phyloP scores from a whole-genome alignment of 2,329 filamentous ascomycete genomes.

The Diaporthe citri region DNA sequence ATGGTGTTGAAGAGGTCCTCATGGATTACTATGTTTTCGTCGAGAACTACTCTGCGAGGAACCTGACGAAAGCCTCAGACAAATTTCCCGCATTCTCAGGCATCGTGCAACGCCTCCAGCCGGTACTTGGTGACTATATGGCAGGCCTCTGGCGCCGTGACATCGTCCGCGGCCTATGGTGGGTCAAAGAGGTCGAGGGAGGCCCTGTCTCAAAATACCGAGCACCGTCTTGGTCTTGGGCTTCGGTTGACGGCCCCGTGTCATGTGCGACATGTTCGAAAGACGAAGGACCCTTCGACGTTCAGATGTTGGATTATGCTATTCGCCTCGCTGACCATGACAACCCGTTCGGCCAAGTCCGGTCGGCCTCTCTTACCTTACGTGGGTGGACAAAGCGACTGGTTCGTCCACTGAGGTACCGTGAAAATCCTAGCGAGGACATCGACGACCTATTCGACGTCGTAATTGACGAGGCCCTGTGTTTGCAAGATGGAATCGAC shows the following conservation, averaged over 20 bases:
- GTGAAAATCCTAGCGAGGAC: not conserved
- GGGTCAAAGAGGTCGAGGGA: not conserved
- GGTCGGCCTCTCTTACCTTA: not conserved
- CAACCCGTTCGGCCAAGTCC: not conserved
- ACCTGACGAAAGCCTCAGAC: not conserved
- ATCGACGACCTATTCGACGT: not conserved
- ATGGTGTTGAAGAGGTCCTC: not conserved
- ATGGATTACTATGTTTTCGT: not conserved
- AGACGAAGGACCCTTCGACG: not conserved
- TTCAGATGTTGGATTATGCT: not conserved
- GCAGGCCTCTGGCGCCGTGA: constrained; percentile 19
- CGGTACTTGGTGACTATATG: not conserved
- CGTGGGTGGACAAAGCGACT: not conserved
- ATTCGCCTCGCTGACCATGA: not conserved
- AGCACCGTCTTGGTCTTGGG: constrained; percentile 27
- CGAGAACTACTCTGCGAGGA: not conserved
- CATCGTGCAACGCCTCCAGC: not conserved
- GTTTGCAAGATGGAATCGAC: not conserved
- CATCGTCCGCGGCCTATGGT: not conserved
- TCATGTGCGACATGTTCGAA: not conserved
- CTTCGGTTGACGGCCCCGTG: not conserved
- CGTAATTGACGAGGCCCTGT: not conserved
- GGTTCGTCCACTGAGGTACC: not conserved
- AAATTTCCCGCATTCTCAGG: constrained; percentile 6
- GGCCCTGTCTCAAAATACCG: not conserved